Evolutionary conservation across 1,139 yeast genomes (phyloP).

Genomic region (Keqinozyma sinolaborantium): DNA sequence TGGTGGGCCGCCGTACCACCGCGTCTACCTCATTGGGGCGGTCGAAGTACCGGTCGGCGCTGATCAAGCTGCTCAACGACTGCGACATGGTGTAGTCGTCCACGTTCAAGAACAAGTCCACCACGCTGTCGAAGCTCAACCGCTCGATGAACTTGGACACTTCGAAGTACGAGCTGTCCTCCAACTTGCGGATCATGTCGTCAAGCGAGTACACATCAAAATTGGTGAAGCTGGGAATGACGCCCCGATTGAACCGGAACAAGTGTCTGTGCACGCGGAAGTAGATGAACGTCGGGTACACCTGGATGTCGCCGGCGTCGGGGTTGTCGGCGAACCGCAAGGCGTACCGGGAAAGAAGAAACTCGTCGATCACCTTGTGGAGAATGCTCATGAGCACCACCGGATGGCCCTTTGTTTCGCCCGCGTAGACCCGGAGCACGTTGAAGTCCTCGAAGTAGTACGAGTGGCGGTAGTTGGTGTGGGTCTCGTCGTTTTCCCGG

Average conservation of each 20-base stretch:
- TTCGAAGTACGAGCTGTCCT: slow-evolving; percentile 9
- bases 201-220: slow-evolving; percentile 7
- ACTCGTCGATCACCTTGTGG: slow-evolving; percentile 16
- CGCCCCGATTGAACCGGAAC: slow-evolving; percentile 7
- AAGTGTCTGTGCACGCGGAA: slow-evolving; percentile 6
- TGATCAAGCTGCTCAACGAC: slow-evolving; percentile 8
- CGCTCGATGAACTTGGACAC: slow-evolving; percentile 12
- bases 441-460: slow-evolving; percentile 24
- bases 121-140: slow-evolving; percentile 9
- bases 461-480: slow-evolving; percentile 8
- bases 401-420: slow-evolving; percentile 21
- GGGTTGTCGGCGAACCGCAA: slow-evolving; percentile 5
- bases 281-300: slow-evolving; percentile 6
- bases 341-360: slow-evolving; percentile 10
- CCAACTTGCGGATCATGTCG: slow-evolving; percentile 10
- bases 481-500: slow-evolving; percentile 2
- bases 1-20: not conserved
- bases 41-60: slow-evolving; percentile 5
- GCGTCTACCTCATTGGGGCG: not conserved
- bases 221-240: slow-evolving; percentile 1
- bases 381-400: slow-evolving; percentile 18
- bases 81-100: slow-evolving; percentile 9
- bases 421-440: slow-evolving; percentile 23
- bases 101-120: slow-evolving; percentile 9
- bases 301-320: slow-evolving; percentile 1